Conservation (phyloP, 2,329 filamentous ascomycete genomes). For the Fusarium avenaceum region DNA sequence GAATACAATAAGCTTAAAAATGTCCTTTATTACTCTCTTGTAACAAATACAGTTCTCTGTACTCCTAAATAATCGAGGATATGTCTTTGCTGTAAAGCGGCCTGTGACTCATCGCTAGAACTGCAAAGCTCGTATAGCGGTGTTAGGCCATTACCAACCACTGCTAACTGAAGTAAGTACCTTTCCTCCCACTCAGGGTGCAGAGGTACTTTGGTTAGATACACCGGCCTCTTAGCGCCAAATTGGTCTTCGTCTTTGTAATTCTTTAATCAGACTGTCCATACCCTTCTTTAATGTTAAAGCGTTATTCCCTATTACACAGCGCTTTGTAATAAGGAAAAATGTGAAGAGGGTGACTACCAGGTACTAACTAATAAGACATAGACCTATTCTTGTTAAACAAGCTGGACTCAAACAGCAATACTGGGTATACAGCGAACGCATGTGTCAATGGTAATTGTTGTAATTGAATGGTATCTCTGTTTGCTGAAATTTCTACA, state of each 20-base stretch:
- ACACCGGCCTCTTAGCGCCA: background rate
- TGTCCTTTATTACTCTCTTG: no score
- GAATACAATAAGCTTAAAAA: no score
- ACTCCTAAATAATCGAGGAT: background rate
- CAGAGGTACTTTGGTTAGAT: background rate
- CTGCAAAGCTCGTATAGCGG: background rate
- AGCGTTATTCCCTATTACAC: no score
- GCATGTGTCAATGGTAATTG: no score
- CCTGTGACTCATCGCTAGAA: conserved; percentile 3
- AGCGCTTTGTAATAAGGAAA: background rate
- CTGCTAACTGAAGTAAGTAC: background rate
- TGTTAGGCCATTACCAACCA: background rate
- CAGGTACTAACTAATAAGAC: no score
- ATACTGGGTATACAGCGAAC: no score
- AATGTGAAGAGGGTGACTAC: no score
- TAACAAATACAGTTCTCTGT: background rate
- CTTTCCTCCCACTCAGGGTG: background rate
- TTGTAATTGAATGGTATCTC: no score
- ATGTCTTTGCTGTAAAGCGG: background rate
- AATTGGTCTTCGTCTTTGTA: background rate
- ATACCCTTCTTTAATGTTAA: background rate
- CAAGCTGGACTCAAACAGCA: no score
- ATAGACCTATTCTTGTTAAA: no score
- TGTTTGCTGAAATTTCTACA: background rate
- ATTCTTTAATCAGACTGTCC: background rate